Evolutionary conservation across 192 early-diverging fungal species (phyloP).

Genomic region (Linnemannia exigua): DNA sequence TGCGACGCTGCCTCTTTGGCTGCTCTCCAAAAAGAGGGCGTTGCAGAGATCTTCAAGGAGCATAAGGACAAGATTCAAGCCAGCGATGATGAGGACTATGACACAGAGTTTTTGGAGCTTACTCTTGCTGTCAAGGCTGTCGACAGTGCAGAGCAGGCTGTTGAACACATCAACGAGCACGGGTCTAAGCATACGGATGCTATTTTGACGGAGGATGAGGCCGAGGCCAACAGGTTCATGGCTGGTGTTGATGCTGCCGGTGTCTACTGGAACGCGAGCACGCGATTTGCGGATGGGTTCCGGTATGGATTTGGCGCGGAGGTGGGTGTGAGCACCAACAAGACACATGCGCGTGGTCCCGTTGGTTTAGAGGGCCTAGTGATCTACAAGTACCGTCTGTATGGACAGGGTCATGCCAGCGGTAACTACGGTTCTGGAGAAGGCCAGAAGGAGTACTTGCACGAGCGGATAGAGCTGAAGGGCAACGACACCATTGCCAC

Average conservation of each 20-base stretch:
- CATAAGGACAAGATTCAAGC: conserved; percentile 49
- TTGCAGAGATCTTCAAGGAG: conserved; percentile 27
- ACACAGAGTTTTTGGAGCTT: conserved; percentile 93
- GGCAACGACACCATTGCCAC: conserved; percentile 28
- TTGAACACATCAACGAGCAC: conserved; percentile 94
- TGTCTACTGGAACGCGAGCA: conserved; percentile 97
- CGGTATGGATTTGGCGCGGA: conserved; percentile 99
- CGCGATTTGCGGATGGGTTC: conserved; percentile 98
- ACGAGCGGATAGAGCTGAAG: conserved; percentile 70
- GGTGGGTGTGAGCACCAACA: conserved; percentile 98
- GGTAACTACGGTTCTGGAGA: conserved; percentile 83
- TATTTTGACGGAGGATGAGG: conserved; percentile 88
- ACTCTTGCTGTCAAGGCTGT: conserved; percentile 90
- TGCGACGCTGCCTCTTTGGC: conserved; percentile 57
- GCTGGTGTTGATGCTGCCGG: conserved; percentile 95
- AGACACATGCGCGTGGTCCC: conserved; percentile 98
- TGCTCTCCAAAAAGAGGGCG: conserved; percentile 4
- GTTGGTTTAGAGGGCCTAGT: conserved; percentile 97
- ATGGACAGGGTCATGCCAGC: conserved; percentile 90
- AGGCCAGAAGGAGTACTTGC: conserved; percentile 79
- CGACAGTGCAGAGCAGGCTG: conserved; percentile 78
- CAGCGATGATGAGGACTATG: conserved; percentile 76
- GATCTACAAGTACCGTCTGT: conserved; percentile 97
- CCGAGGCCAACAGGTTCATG: conserved; percentile 89
- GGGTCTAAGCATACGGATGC: conserved; percentile 97